Evolutionary conservation across 495 filamentous ascomycete genomes (phyloP).

Genomic region (Tricharina praecox): DNA sequence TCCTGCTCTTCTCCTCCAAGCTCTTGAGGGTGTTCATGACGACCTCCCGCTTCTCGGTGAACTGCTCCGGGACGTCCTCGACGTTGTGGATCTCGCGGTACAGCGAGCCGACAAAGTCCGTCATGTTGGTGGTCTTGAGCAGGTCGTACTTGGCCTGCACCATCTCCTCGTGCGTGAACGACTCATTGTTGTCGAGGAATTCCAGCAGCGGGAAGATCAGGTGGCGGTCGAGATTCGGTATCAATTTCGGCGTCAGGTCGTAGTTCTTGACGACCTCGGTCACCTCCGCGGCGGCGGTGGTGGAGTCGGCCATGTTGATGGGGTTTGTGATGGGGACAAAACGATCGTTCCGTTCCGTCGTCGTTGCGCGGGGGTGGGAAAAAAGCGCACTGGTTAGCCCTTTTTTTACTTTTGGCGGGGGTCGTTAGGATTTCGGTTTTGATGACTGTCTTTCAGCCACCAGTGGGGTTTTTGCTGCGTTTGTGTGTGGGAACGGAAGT

Average conservation of each 20-base stretch:
- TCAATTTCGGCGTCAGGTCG: slow-evolving; percentile 75
- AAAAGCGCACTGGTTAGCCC: not conserved
- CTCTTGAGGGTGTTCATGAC: slow-evolving; percentile 64
- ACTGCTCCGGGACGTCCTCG: slow-evolving; percentile 64
- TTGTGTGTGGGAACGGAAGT: not conserved
- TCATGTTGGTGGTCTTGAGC: slow-evolving; percentile 93
- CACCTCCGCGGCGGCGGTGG: not conserved
- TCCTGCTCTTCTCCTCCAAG: slow-evolving; percentile 66
- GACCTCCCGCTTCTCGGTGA: slow-evolving; percentile 69
- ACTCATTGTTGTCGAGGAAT: slow-evolving; percentile 47
- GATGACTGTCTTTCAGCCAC: slow-evolving; percentile 6
- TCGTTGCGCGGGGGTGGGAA: not conserved
- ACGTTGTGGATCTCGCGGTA: slow-evolving; percentile 72
- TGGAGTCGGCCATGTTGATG: not conserved
- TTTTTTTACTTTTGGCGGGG: not conserved
- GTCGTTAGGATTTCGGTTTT: not conserved
- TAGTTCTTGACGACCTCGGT: slow-evolving; percentile 27
- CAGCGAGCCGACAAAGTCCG: slow-evolving; percentile 79
- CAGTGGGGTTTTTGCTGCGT: too few species aligned
- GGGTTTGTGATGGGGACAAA: too few species aligned
- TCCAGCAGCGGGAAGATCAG: slow-evolving; percentile 86
- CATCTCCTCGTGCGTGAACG: slow-evolving; percentile 47
- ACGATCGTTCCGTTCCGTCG: not conserved
- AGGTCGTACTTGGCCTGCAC: slow-evolving; percentile 75
- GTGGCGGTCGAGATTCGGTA: slow-evolving; percentile 87